Percentiles rank a stretch among this genome's conserved stretches.
Evolutionary conservation across 345 rosid genomes (phyloP).

Genomic region (Hevea brasiliensis): DNA sequence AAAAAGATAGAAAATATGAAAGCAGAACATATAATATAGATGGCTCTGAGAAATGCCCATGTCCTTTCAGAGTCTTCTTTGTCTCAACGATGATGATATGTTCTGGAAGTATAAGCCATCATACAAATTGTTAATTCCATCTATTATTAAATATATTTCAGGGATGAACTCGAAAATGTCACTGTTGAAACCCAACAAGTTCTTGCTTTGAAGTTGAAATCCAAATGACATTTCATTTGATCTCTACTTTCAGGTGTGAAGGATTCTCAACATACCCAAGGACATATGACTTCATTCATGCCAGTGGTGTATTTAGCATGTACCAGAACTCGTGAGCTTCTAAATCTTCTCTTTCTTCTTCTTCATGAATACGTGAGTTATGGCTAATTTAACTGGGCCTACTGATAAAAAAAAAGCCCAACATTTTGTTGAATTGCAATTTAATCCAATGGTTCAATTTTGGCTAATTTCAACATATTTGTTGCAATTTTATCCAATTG

Average conservation of each 20-base stretch:
- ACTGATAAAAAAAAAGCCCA: no score
- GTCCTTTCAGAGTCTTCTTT: background rate
- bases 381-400: background rate
- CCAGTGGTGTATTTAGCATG: conserved; percentile 74
- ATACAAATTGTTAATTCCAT: background rate
- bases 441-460: no score
- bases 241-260: conserved; percentile 73
- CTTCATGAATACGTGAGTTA: background rate
- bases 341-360: conserved; percentile 5
- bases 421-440: no score
- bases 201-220: background rate
- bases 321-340: conserved; percentile 61
- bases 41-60: background rate
- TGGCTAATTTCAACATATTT: no score
- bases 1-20: background rate
- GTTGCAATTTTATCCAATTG: no score
- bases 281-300: conserved; percentile 89
- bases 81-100: background rate
- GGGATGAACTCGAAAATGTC: conserved; percentile 1
- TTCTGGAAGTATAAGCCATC: background rate
- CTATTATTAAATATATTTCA: background rate
- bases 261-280: conserved; percentile 99
- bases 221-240: conserved; percentile 13
- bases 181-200: background rate
- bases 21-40: background rate